phyloP scores from a whole-genome alignment of 2,329 filamentous ascomycete species.

The Epichloe brachyelytri region DNA sequence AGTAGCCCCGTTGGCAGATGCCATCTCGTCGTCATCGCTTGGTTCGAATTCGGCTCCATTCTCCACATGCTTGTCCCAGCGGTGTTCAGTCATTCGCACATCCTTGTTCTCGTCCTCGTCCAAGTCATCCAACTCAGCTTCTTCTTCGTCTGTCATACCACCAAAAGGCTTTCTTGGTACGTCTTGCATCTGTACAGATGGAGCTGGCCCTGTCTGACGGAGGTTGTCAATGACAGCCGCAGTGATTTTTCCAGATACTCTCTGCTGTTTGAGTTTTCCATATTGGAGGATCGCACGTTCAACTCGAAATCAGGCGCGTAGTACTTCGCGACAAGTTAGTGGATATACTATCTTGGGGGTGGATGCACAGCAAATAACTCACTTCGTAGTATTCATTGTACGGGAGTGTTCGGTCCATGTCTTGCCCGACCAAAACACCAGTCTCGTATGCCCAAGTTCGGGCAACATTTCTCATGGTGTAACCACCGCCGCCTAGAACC shows the following conservation, averaged over 20 bases:
- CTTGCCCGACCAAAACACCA: constrained; percentile 70
- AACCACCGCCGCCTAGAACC: constrained; percentile 90
- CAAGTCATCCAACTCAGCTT: constrained; percentile 51
- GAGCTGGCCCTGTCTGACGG: constrained; percentile 70
- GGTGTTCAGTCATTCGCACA: constrained; percentile 64
- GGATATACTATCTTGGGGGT: background rate
- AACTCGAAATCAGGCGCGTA: constrained; percentile 86
- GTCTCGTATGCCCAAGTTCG: constrained; percentile 97
- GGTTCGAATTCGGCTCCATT: constrained; percentile 74
- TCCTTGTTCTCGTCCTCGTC: constrained; percentile 85
- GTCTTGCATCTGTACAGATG: constrained; percentile 85
- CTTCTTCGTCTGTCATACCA: constrained; percentile 53
- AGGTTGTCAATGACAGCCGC: constrained; percentile 75
- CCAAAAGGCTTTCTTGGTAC: constrained; percentile 49
- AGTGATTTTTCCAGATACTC: constrained; percentile 73
- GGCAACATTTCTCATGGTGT: constrained; percentile 94
- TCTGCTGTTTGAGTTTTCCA: constrained; percentile 80
- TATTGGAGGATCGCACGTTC: constrained; percentile 76
- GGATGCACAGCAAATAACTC: constrained; percentile 11
- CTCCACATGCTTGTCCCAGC: constrained; percentile 66
- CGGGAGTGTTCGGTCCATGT: constrained; percentile 71
- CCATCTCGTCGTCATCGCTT: constrained; percentile 80
- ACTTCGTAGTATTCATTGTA: constrained; percentile 93
- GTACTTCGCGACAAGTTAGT: constrained; percentile 44
- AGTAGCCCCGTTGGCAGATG: constrained; percentile 57